These are phyloP conservation scores for Hibiscus mutabilis DNA, from an alignment of 345 rosid genomes.

Conservation along the genomic window DNA sequence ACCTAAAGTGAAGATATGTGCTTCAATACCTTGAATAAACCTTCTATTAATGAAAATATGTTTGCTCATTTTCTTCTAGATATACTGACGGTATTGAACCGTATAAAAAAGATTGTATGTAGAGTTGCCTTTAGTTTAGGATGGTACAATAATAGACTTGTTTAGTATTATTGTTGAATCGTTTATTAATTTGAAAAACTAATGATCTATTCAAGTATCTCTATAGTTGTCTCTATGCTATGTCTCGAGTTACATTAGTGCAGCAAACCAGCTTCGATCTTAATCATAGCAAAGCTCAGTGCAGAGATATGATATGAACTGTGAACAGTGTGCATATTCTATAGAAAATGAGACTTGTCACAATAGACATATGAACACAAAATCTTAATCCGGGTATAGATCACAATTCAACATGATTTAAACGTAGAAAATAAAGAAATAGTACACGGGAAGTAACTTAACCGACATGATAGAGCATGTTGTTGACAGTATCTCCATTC, in stretches of 20 bases:
- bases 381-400: neutral
- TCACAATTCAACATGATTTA: neutral
- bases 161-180: no score
- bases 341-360: no score
- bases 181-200: neutral
- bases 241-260: no score
- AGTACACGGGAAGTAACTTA: neutral
- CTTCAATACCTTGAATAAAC: neutral
- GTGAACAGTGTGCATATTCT: no score
- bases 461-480: neutral
- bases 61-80: neutral
- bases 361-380: neutral
- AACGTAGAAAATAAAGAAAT: neutral
- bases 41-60: neutral
- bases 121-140: no score
- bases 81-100: neutral
- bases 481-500: neutral
- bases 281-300: neutral
- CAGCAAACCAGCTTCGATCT: neutral
- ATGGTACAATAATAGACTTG: no score
- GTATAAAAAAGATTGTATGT: neutral
- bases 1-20: neutral
- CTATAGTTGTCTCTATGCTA: no score
- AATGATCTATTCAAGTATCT: no score
- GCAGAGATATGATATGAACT: neutral